Evolutionary conservation across 164 flowering plant species (phyloP).

Genomic region (Brasenia schreberi): DNA sequence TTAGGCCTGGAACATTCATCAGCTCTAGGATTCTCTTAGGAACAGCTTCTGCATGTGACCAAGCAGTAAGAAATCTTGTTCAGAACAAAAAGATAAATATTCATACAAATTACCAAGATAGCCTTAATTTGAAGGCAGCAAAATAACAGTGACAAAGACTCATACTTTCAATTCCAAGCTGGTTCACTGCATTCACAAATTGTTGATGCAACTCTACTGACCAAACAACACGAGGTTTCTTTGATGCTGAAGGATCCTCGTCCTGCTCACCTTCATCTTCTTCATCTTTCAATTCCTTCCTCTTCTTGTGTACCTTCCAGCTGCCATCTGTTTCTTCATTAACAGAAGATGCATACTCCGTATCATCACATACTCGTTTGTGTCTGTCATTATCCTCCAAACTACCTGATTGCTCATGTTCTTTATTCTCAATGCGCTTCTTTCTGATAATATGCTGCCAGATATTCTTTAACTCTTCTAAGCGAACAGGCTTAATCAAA

Average conservation of each 20-base stretch:
- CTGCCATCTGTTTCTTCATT: constrained; percentile 56
- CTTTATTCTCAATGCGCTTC: constrained; percentile 43
- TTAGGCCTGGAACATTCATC: too few species aligned
- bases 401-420: constrained; percentile 41
- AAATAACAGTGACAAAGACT: too few species aligned
- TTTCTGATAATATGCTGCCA: constrained; percentile 91
- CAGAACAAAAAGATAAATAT: too few species aligned
- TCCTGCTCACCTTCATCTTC: constrained; percentile 52
- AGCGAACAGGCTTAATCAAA: constrained; percentile 71
- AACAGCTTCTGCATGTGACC: too few species aligned
- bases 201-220: too few species aligned
- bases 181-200: constrained; percentile 10
- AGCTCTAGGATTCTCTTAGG: too few species aligned
- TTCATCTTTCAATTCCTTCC: constrained; percentile 41
- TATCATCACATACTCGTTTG: constrained; percentile 28
- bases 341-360: constrained; percentile 46
- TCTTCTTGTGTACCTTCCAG: constrained; percentile 35
- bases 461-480: constrained; percentile 64
- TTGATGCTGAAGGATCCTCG: too few species aligned
- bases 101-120: too few species aligned
- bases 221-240: too few species aligned
- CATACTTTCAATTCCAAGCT: constrained; percentile 88
- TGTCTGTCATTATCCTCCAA: constrained; percentile 43
- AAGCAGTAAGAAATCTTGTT: too few species aligned
- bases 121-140: too few species aligned